Conservation (phyloP, 2,329 filamentous ascomycete species). For the Curvularia hawaiiensis region DNA sequence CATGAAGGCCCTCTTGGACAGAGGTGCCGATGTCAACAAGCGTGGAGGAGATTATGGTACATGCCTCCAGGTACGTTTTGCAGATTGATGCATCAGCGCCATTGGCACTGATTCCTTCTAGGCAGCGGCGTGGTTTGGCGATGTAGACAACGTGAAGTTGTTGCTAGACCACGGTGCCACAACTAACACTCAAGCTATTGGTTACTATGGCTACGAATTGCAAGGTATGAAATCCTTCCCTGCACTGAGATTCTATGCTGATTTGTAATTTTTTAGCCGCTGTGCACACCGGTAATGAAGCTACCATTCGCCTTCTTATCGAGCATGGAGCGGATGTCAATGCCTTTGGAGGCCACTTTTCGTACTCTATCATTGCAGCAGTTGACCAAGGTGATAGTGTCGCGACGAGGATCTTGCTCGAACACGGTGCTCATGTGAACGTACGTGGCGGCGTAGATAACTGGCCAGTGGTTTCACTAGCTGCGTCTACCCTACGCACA, state of each 20-base stretch:
- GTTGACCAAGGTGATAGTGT: constrained; percentile 20
- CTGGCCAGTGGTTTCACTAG: constrained; percentile 23
- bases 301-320: constrained; percentile 26
- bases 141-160: constrained; percentile 27
- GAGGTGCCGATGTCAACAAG: constrained; percentile 30
- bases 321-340: constrained; percentile 28
- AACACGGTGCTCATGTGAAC: constrained; percentile 28
- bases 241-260: background rate
- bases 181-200: constrained; percentile 26
- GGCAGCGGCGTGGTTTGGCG: constrained; percentile 20
- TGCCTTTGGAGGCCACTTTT: constrained; percentile 22
- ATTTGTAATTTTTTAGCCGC: constrained; percentile 10
- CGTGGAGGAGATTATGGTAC: constrained; percentile 29
- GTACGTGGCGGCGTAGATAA: constrained; percentile 29
- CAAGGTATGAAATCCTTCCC: constrained; percentile 9
- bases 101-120: background rate
- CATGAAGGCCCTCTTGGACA: constrained; percentile 23
- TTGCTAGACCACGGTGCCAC: constrained; percentile 29
- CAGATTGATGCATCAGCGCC: background rate
- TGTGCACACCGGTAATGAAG: constrained; percentile 20
- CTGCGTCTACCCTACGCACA: constrained; percentile 19
- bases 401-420: constrained; percentile 20
- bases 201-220: constrained; percentile 27
- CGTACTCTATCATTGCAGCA: constrained; percentile 27
- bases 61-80: constrained; percentile 18